phyloP scores from a whole-genome alignment of 2,329 filamentous ascomycete species.

The Calonectria pseudoreteaudii region DNA sequence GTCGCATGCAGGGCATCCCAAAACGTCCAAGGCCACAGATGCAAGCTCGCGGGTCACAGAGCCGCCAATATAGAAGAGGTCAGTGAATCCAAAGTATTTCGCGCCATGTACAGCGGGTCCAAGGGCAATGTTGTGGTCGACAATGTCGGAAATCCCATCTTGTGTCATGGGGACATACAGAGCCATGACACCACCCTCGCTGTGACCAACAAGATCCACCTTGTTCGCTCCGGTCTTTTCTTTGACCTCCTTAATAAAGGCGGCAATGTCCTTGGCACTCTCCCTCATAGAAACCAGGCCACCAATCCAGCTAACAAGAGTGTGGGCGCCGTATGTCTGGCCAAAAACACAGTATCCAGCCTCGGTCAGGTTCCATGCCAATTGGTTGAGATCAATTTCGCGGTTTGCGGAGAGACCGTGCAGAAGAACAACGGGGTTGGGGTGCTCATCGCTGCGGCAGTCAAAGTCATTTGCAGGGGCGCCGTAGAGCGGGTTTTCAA shows the following conservation, averaged over 20 bases:
- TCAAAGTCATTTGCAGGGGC: neutral
- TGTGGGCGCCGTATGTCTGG: neutral
- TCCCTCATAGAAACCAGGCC: neutral
- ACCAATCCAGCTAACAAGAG: neutral
- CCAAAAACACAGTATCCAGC: conserved; percentile 2
- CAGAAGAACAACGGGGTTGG: neutral
- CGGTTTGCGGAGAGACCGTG: conserved; percentile 2
- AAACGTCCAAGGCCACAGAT: neutral
- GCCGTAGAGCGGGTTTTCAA: neutral
- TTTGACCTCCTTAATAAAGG: neutral
- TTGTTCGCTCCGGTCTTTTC: neutral
- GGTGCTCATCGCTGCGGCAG: neutral
- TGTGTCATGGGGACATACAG: conserved; percentile 6
- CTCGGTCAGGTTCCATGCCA: conserved; percentile 2
- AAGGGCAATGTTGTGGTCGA: neutral
- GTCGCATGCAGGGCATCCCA: conserved; percentile 2
- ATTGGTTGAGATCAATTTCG: neutral
- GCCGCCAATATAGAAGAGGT: conserved; percentile 1
- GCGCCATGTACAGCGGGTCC: neutral
- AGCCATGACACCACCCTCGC: conserved; percentile 6
- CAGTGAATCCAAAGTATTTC: conserved; percentile 3
- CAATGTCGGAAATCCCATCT: neutral
- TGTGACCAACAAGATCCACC: neutral
- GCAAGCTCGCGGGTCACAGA: neutral
- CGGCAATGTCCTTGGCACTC: conserved; percentile 4